Conservation (phyloP, 805 yeast species). For the Candida cerambycidarum region DNA sequence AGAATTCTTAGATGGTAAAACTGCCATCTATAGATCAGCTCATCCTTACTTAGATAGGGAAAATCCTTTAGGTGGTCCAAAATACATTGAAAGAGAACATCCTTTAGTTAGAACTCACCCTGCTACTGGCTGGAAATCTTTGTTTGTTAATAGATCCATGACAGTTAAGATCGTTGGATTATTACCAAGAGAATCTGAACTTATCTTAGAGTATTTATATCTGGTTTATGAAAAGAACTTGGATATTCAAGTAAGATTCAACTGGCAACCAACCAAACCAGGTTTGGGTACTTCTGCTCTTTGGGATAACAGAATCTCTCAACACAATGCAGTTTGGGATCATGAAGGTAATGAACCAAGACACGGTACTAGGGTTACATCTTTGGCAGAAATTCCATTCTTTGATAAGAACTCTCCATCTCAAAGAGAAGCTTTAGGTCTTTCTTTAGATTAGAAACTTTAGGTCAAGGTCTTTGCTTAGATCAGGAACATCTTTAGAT, state of each 20-base stretch:
- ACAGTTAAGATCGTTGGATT: slow-evolving; percentile 54
- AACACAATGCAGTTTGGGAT: slow-evolving; percentile 56
- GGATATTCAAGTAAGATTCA: slow-evolving; percentile 56
- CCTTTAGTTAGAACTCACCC: slow-evolving; percentile 66
- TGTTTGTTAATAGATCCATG: slow-evolving; percentile 53
- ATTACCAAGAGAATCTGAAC: slow-evolving; percentile 49
- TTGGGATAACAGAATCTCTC: slow-evolving; percentile 60
- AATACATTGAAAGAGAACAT: slow-evolving; percentile 54
- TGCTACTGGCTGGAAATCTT: slow-evolving; percentile 60
- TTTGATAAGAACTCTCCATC: slow-evolving; percentile 51
- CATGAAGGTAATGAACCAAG: slow-evolving; percentile 45
- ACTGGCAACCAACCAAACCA: slow-evolving; percentile 41
- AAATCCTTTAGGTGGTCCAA: slow-evolving; percentile 47
- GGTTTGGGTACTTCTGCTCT: slow-evolving; percentile 52
- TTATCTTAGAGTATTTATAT: slow-evolving; percentile 47
- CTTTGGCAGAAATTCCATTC: slow-evolving; percentile 54
- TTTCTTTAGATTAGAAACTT: slow-evolving; percentile 8
- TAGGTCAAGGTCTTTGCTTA: no score
- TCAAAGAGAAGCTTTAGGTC: slow-evolving; percentile 53
- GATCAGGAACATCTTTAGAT: no score
- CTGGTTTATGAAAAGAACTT: slow-evolving; percentile 49
- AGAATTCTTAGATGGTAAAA: slow-evolving; percentile 52
- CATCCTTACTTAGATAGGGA: slow-evolving; percentile 44
- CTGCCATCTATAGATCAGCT: slow-evolving; percentile 43
- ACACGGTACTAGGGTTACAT: slow-evolving; percentile 51